Base-by-base conservation (phyloP, 1,139 yeast genomes). In the Torulaspora globosa region DNA sequence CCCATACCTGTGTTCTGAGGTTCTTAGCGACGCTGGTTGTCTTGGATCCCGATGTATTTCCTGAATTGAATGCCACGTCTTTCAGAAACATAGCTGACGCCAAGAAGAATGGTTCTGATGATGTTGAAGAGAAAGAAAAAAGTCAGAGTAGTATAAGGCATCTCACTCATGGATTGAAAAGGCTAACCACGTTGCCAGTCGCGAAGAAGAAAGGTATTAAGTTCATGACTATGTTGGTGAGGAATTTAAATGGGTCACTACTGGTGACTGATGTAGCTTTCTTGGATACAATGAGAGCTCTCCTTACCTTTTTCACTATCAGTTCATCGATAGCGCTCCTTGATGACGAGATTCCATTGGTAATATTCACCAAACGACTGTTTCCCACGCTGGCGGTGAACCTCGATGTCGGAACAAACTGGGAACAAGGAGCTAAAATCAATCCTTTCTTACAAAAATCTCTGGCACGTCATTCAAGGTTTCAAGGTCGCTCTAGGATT, bases 251-350 rank as follows among this genome's bases (percentile, higher is more conserved):
- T 24, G 63, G 63, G 1, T 44, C 57, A 3, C 54, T 54, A 6
- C 16, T 52, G 10, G 56, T 59, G 2, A 53, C 66, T 11, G 66
- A 63, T 29, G 50, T 43, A 29, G 55, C 67, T 1, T 35, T 57
- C 5, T 36, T 63, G 9, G 61, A 61, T 28, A 56, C 66, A 0
- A 40, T 63, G 21, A 54, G 60, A 38, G 44, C 59, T 2, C 41
- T 60, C 10, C 43, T 62, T 16, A 39, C 56, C 1, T 43, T 61
- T 15, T 55, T 57, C 18, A 52, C 58, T 4, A 44, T 61, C 29
- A 48, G 62, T n/a, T 56, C 67, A 1, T 52, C 66, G 3, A 47
- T 60, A n/a, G 51, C 60, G 1, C 43, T 56, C 11, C 44, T 53
- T 3, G 57, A 58, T 34, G 41, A 49, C 1, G 47, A 48, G 3